Evolutionary conservation across 1,284 basidiomycete genomes (phyloP), one percentile per base, ranked within the genome.

Genomic region (Sporisorium exsertum): DNA sequence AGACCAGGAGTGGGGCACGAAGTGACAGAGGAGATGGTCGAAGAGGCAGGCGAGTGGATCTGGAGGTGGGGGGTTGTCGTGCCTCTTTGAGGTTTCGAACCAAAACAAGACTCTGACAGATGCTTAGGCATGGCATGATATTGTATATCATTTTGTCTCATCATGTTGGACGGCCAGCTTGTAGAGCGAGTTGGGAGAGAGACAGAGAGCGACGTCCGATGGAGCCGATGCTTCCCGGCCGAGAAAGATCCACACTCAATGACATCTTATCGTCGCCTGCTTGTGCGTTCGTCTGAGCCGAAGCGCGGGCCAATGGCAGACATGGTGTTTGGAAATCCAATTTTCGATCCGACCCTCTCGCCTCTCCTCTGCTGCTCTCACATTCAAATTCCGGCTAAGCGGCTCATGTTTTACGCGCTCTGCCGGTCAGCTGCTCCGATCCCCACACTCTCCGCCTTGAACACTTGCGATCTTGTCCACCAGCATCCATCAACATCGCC

Each of bases 41-140:
- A 80, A 26, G 80, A 80, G 45, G 80, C 75, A 5, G 80, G 76
- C 12, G 74, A 80, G 43, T 82, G 80, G 80, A 77, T 82, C 33
- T 80, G 76, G 65, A 43, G 71, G 12, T 81, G 80, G 80, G 73
- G 55, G 3, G 57, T 75, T 37, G 64, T 70, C 1, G 54, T 61
- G 16, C 58, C 71, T 40, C 49, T 46, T 26, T 64, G n/a, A 20
- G 40, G 4, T 50, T 12, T n/a, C n/a, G n/a, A n/a, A n/a, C n/a
- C n/a, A n/a, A n/a, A n/a, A n/a, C n/a, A n/a, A n/a, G n/a, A n/a
- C n/a, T n/a, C n/a, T n/a, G n/a, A n/a, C n/a, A n/a, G n/a, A 27
- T 47, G 45, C 13, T 27, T 47, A 27, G 45, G 15, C 27, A n/a
- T n/a, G 26, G 3, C 6, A 49, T n/a, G n/a, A 15, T 6, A 29